A percentile compares a stretch with the other conserved stretches of the same genome.
Conservation (phyloP, 176 grass and related monocot genomes). For the Rhynchospora tenuis region DNA sequence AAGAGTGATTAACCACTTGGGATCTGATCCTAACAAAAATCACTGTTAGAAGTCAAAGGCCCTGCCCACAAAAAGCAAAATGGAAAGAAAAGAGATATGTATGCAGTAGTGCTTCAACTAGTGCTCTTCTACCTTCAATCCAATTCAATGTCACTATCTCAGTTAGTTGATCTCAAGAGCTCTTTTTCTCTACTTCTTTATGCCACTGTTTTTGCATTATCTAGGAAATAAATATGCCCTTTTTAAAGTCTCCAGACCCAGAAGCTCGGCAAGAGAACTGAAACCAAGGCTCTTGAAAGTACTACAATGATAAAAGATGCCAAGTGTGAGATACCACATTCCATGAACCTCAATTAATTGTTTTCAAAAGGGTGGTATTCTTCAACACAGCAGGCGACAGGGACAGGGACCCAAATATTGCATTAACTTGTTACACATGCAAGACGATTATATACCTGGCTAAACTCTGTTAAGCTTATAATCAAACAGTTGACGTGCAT, state of each 20-base stretch:
- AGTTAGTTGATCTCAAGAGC: background rate
- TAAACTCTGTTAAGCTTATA: background rate
- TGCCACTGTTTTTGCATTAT: background rate
- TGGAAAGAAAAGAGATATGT: background rate
- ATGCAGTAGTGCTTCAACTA: background rate
- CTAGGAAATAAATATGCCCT: background rate
- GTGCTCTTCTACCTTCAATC: conserved; percentile 9
- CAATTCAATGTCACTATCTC: background rate
- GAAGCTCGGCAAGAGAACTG: background rate
- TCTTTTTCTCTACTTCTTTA: background rate
- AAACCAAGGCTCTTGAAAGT: background rate
- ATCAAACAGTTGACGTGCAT: background rate
- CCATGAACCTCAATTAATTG: no score
- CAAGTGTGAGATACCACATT: background rate
- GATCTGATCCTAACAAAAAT: no score
- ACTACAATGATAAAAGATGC: background rate
- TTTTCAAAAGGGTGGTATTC: background rate
- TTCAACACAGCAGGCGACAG: background rate
- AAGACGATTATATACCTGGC: background rate
- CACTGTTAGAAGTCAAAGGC: conserved; percentile 8
- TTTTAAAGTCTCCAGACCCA: no score
- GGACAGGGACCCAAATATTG: background rate
- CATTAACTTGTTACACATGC: background rate
- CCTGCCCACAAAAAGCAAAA: background rate
- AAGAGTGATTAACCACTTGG: no score